Base-by-base conservation (phyloP, 116 monocot genomes). In the Cymodocea nodosa region DNA sequence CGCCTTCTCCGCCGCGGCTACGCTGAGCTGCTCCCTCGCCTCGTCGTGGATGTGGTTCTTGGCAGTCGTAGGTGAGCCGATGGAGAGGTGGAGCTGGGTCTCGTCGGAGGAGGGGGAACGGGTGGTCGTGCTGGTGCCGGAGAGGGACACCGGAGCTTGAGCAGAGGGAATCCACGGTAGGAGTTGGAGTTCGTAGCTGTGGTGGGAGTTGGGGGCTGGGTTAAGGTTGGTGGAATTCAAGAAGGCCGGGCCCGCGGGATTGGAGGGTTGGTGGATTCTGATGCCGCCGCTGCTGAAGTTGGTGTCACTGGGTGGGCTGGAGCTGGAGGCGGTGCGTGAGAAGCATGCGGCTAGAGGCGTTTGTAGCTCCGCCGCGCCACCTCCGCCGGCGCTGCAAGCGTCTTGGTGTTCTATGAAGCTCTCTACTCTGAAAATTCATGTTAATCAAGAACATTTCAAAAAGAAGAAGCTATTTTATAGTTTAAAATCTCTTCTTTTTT, bases 381-480 rank as follows among this genome's bases (percentile, higher is more conserved):
- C 65, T 35, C 75, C 56, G 64, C 73, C 68, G 23, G 77, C 68
- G 36, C 59, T 71, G 83, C 93, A 93, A 15, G 79, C 68, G 51
- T 93, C 93, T 66, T 92, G 92, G 71, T 92, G 92, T 60, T 92
- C 87, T 11, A 92, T 87, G 78, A 92, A 92, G 71, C 83, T 87
- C 79, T 92, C 92, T 55, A 92, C 92, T 66, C 92, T 87, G 72
- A 35, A 67, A 53, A 34, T n/a, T 30, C 30, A 35, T 11, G n/a
- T 16, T 15, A 16, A 53, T 3, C 51, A 51, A 35, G 5, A 60
- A 35, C 16, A 6, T 16, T 16, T 37, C 8, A 18, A 18, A 23
- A 23, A n/a, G n/a, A n/a, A n/a, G n/a, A n/a, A n/a, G n/a, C n/a
- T n/a, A n/a, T n/a, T n/a, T n/a, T n/a, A n/a, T n/a, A n/a, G n/a